Percentiles rank a stretch among this genome's conserved stretches.
Conservation (phyloP, 495 filamentous ascomycete genomes). For the Penicillium lagena region DNA sequence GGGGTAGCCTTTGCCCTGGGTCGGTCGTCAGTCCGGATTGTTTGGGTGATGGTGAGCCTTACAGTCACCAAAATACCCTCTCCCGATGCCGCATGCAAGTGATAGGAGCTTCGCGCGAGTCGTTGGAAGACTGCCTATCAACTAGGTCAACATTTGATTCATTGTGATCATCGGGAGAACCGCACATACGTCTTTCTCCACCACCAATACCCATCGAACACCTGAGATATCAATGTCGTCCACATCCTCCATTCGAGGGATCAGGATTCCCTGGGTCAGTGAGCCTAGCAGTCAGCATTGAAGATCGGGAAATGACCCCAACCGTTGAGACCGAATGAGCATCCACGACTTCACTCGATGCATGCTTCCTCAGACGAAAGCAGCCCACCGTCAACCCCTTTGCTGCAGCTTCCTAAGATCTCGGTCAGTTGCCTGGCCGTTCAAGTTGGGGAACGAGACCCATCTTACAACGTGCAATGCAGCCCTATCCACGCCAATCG, state of each 20-base stretch:
- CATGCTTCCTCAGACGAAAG: conserved; percentile 30
- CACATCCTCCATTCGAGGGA: conserved; percentile 54
- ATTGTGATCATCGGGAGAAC: background rate
- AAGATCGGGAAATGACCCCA: background rate
- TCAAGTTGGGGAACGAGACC: background rate
- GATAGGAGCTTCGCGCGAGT: conserved; percentile 49
- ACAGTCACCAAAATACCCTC: conserved; percentile 67
- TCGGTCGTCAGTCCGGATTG: background rate
- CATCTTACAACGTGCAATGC: conserved; percentile 30
- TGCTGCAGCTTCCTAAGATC: conserved; percentile 46
- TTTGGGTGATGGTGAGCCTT: conserved; percentile 12
- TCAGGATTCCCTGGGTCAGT: conserved; percentile 51
- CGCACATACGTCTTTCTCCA: conserved; percentile 79
- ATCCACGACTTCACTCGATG: conserved; percentile 14
- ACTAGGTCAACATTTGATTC: conserved; percentile 3
- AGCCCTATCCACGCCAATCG: conserved; percentile 39
- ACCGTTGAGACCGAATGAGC: conserved; percentile 12
- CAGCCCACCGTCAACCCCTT: conserved; percentile 65
- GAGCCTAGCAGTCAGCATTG: background rate
- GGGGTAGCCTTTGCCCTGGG: conserved; percentile 80
- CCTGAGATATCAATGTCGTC: conserved; percentile 45
- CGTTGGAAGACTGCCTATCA: conserved; percentile 73
- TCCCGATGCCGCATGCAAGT: conserved; percentile 41
- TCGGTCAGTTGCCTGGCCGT: background rate
- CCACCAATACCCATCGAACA: conserved; percentile 68